Evolutionary conservation across 306 rosid species (phyloP).

Genomic region (Aeschynomene evenia): DNA sequence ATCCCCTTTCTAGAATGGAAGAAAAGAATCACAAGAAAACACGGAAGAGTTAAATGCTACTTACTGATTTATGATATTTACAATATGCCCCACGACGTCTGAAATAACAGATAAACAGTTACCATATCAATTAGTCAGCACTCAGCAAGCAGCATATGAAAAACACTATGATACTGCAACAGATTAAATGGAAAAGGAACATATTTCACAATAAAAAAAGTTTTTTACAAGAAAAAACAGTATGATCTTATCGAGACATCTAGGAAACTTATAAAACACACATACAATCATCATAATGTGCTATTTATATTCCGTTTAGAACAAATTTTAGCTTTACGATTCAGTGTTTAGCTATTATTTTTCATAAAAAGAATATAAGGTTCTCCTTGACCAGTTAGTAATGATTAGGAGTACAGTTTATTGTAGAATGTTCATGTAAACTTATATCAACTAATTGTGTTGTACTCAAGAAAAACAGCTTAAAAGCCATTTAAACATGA

Average conservation of each 20-base stretch:
- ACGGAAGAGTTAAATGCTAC: slow-evolving; percentile 28
- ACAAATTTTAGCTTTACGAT: background rate
- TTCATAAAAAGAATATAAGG: background rate
- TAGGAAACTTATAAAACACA: background rate
- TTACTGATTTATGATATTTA: slow-evolving; percentile 83
- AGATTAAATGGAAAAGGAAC: background rate
- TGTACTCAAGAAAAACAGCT: background rate
- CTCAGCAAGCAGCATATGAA: too few relatives aligned
- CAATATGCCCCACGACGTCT: slow-evolving; percentile 76
- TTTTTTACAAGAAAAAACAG: background rate
- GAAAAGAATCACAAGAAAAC: slow-evolving; percentile 21
- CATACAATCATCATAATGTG: background rate
- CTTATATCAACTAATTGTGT: background rate
- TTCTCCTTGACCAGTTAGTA: background rate
- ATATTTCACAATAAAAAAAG: background rate
- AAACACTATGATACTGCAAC: background rate
- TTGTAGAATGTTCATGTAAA: background rate
- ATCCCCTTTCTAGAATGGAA: slow-evolving; percentile 17
- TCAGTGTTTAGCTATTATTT: background rate
- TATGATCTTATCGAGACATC: background rate
- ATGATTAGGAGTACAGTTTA: background rate
- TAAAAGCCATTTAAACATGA: background rate
- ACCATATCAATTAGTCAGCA: slow-evolving; percentile 29
- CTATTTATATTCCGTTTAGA: slow-evolving; percentile 14
- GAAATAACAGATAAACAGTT: slow-evolving; percentile 38